These are phyloP conservation scores for Ogataea hybrid DNA, from an alignment of 1,139 yeast species.

Conservation along the genomic window DNA sequence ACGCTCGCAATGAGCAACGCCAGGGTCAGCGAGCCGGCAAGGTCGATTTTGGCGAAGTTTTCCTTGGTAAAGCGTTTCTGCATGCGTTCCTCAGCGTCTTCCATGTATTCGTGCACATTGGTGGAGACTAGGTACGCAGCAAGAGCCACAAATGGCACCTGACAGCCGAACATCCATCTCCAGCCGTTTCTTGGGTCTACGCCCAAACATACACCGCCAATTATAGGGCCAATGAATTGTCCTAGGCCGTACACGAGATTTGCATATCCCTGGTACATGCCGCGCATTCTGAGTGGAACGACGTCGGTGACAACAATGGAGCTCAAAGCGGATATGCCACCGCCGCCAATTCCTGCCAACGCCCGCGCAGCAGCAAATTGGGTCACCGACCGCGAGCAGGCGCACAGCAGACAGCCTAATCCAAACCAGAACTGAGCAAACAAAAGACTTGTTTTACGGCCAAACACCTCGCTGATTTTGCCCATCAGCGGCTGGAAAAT, in stretches of 20 bases:
- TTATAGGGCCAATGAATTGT: constrained; percentile 41
- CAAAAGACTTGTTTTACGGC: constrained; percentile 33
- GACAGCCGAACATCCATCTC: constrained; percentile 42
- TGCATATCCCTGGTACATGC: constrained; percentile 37
- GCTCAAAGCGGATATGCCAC: constrained; percentile 34
- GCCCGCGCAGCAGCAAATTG: constrained; percentile 33
- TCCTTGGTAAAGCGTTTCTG: constrained; percentile 33
- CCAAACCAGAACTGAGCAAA: constrained; percentile 46
- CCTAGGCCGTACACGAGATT: constrained; percentile 41
- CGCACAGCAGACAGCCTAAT: constrained; percentile 34
- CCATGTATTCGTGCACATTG: constrained; percentile 35
- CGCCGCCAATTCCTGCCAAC: constrained; percentile 36
- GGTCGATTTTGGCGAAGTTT: constrained; percentile 38
- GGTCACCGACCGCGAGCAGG: constrained; percentile 25
- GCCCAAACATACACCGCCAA: constrained; percentile 40
- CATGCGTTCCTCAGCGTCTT: constrained; percentile 32
- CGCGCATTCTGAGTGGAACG: constrained; percentile 32
- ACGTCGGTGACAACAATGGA: constrained; percentile 35
- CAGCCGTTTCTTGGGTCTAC: constrained; percentile 35
- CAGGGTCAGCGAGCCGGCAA: constrained; percentile 38
- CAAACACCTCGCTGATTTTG: constrained; percentile 63
- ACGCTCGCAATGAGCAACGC: constrained; percentile 31
- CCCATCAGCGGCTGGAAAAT: constrained; percentile 81
- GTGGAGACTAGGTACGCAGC: constrained; percentile 32
- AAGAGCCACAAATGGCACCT: constrained; percentile 38